phyloP scores from a whole-genome alignment of 2,329 filamentous ascomycete species.

The Meredithiella fracta region DNA sequence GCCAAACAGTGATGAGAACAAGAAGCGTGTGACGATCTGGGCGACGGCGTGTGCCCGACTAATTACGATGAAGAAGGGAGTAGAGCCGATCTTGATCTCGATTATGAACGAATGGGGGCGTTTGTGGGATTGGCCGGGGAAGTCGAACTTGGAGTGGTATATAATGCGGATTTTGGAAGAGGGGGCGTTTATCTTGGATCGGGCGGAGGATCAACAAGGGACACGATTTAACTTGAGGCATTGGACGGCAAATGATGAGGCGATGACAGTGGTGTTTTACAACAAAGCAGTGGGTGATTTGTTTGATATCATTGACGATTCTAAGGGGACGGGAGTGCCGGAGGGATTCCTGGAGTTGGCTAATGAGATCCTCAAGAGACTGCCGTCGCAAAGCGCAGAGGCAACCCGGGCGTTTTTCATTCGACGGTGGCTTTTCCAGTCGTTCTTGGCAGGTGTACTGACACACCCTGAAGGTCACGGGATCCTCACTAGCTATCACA shows the following conservation, averaged over 20 bases:
- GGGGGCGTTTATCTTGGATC: slow-evolving; percentile 77
- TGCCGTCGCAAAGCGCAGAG: slow-evolving; percentile 55
- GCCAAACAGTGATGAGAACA: slow-evolving; percentile 66
- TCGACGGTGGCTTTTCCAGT: slow-evolving; percentile 81
- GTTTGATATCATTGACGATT: slow-evolving; percentile 74
- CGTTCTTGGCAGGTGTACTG: slow-evolving; percentile 68
- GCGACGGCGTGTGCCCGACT: slow-evolving; percentile 71
- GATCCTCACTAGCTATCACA: slow-evolving; percentile 76
- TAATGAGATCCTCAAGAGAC: slow-evolving; percentile 62
- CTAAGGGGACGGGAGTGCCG: slow-evolving; percentile 70
- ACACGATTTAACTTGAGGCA: slow-evolving; percentile 54
- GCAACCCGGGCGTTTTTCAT: slow-evolving; percentile 71
- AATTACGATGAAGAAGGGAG: slow-evolving; percentile 58
- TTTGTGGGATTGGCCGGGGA: slow-evolving; percentile 79
- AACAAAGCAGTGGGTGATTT: slow-evolving; percentile 62
- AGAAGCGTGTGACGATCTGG: slow-evolving; percentile 70
- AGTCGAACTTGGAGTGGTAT: slow-evolving; percentile 79
- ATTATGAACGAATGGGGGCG: slow-evolving; percentile 77
- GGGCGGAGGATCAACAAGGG: slow-evolving; percentile 61
- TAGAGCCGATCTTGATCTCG: slow-evolving; percentile 65
- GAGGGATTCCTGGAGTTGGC: slow-evolving; percentile 71
- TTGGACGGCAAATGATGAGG: slow-evolving; percentile 63
- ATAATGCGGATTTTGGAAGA: slow-evolving; percentile 89
- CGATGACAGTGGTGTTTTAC: slow-evolving; percentile 78
- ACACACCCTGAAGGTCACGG: slow-evolving; percentile 72